Percentiles rank a stretch among this genome's conserved stretches.
phyloP scores from a whole-genome alignment of 345 rosid genomes.

The Salix brachista region DNA sequence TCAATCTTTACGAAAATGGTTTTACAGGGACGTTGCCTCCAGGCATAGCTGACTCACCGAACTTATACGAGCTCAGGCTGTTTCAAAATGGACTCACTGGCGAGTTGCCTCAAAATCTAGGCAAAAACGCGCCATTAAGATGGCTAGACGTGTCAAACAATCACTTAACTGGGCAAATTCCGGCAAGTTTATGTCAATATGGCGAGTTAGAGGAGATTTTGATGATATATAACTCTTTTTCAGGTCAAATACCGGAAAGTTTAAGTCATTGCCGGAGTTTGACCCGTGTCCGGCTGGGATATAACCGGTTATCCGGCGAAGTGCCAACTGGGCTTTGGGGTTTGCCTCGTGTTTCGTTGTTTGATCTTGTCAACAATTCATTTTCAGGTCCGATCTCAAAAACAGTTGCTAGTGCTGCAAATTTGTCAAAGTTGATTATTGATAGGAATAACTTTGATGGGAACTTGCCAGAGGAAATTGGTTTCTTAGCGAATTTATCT shows the following conservation, averaged over 20 bases:
- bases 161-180: conserved; percentile 57
- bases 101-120: conserved; percentile 61
- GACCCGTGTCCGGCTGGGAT: conserved; percentile 63
- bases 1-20: conserved; percentile 76
- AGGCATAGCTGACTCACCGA: conserved; percentile 61
- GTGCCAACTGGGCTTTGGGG: conserved; percentile 86
- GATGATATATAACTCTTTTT: conserved; percentile 55
- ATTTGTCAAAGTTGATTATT: conserved; percentile 58
- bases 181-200: conserved; percentile 54
- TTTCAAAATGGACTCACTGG: conserved; percentile 67
- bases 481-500: conserved; percentile 47
- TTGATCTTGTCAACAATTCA: conserved; percentile 60
- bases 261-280: conserved; percentile 60
- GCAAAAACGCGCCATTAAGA: conserved; percentile 65
- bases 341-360: conserved; percentile 66
- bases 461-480: conserved; percentile 67
- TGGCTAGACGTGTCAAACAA: conserved; percentile 80
- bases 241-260: conserved; percentile 62
- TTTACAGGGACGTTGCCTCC: conserved; percentile 66
- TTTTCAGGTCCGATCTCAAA: conserved; percentile 64
- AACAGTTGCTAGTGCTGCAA: conserved; percentile 56
- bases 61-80: conserved; percentile 72
- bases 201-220: conserved; percentile 76
- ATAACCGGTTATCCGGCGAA: conserved; percentile 68
- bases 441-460: conserved; percentile 68